Base-by-base conservation (phyloP, 805 yeast species). In the Barnettozyma vustinii region DNA sequence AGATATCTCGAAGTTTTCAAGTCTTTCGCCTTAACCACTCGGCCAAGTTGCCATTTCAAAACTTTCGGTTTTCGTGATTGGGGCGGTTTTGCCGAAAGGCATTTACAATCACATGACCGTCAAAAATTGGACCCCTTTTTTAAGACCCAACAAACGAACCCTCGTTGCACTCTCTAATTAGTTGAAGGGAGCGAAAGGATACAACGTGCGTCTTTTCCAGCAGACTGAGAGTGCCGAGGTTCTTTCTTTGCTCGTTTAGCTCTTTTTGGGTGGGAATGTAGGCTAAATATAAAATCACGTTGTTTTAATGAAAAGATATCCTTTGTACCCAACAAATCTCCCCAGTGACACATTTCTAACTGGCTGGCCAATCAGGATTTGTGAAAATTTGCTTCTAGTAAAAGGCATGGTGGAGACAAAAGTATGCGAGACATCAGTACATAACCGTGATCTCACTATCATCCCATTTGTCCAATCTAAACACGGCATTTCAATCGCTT, bases 21-120 rank as follows among this genome's bases (percentile, higher is more conserved):
- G 71, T 73, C 77, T 72, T 72, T 71, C 77, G 76, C 79, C 77
- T 73, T 74, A 73, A 73, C 77, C 77, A 67, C 79, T 74, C 78
- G 78, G 78, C 76, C 77, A 74, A 65, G 59, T 58, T 63, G 68
- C 66, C 68, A 45, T 9, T 44, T 42, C 33, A 9, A 27, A 26
- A 3, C 20, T 25, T 20, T 23, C 7, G 5, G 25, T 23, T 23
- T 5, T 23, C 25, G 5, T 5, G 8, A 23, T 23, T 23, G 25
- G 25, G 5, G 25, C 25, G 25, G 8, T 23, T 23, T 8, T 23
- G 25, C 25, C 25, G n/a, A n/a, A n/a, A n/a, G n/a, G n/a, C n/a
- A n/a, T n/a, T n/a, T n/a, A n/a, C n/a, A n/a, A n/a, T n/a, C n/a
- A n/a, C n/a, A n/a, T n/a, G n/a, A n/a, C n/a, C n/a, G n/a, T n/a